Evolutionary conservation across 805 yeast genomes (phyloP).

Genomic region (Nakazawaea holstii): DNA sequence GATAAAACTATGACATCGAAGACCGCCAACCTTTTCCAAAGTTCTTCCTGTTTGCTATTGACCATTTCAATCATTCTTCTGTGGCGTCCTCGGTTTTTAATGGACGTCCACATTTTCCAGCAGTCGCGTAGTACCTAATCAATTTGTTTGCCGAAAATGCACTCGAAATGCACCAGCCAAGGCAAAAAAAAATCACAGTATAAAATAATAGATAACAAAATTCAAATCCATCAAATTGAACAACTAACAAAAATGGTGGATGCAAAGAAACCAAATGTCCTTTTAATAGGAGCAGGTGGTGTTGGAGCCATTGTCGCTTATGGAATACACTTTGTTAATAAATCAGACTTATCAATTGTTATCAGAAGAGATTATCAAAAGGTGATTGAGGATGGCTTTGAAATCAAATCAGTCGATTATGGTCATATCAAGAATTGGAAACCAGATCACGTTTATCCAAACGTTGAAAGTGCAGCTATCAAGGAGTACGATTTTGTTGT

Average conservation of each 20-base stretch:
- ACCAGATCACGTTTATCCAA: conserved; percentile 36
- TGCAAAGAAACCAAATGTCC: conserved; percentile 25
- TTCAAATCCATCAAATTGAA: too few relatives aligned
- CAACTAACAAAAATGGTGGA: too few relatives aligned
- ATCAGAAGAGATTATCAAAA: conserved; percentile 56
- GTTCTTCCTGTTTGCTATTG: too few relatives aligned
- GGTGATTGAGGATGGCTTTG: conserved; percentile 45
- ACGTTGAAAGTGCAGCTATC: conserved; percentile 33
- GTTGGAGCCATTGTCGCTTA: conserved; percentile 75
- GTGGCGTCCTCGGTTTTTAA: too few relatives aligned
- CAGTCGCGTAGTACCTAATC: too few relatives aligned
- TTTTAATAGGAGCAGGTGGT: conserved; percentile 80
- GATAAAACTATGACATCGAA: neutral
- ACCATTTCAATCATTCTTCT: too few relatives aligned
- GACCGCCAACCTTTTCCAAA: too few relatives aligned
- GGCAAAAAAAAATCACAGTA: neutral
- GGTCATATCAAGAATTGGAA: conserved; percentile 52
- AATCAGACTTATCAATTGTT: conserved; percentile 51
- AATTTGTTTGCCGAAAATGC: too few relatives aligned
- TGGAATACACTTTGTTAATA: conserved; percentile 42
- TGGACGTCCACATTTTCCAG: too few relatives aligned
- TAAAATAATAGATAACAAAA: too few relatives aligned
- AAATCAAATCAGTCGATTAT: conserved; percentile 55
- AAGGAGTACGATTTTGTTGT: conserved; percentile 47
- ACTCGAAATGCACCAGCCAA: too few relatives aligned